These are phyloP conservation scores for Macrolepiota fuliginosa DNA, from an alignment of 768 basidiomycete genomes.

Conservation along the genomic window DNA sequence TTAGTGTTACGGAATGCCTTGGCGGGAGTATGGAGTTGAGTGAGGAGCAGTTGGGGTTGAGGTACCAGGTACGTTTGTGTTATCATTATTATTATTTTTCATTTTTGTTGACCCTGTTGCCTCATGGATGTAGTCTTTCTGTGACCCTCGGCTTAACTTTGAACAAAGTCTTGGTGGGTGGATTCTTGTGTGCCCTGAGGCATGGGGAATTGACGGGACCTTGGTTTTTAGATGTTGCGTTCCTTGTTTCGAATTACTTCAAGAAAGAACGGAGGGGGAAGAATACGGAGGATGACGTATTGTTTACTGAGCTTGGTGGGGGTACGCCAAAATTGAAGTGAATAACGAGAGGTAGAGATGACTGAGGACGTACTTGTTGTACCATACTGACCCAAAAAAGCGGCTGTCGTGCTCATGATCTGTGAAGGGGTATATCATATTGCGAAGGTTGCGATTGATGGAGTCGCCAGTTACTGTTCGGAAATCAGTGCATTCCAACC, in stretches of 20 bases:
- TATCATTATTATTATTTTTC: background rate
- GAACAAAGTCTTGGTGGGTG: constrained; percentile 88
- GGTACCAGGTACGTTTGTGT: constrained; percentile 68
- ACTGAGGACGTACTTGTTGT: background rate
- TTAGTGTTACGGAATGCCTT: constrained; percentile 93
- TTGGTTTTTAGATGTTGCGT: constrained; percentile 27
- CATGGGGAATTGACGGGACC: background rate
- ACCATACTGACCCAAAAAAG: background rate
- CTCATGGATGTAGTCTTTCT: constrained; percentile 64
- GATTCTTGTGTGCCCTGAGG: background rate
- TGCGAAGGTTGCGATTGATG: background rate
- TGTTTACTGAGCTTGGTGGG: constrained; percentile 12
- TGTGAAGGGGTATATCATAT: too few relatives aligned
- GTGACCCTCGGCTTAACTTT: constrained; percentile 92
- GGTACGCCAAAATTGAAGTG: constrained; percentile 1
- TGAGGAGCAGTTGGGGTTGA: constrained; percentile 85
- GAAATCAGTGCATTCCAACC: background rate
- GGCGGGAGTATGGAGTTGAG: constrained; percentile 95
- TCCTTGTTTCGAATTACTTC: constrained; percentile 34
- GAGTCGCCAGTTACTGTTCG: background rate
- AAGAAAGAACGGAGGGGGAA: constrained; percentile 24
- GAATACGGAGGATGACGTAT: constrained; percentile 3
- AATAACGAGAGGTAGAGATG: background rate
- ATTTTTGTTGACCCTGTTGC: background rate
- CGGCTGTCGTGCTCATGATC: background rate